Evolutionary conservation across 805 yeast genomes (phyloP), one percentile per base, ranked within the genome.

Genomic region (Pichia exigua): DNA sequence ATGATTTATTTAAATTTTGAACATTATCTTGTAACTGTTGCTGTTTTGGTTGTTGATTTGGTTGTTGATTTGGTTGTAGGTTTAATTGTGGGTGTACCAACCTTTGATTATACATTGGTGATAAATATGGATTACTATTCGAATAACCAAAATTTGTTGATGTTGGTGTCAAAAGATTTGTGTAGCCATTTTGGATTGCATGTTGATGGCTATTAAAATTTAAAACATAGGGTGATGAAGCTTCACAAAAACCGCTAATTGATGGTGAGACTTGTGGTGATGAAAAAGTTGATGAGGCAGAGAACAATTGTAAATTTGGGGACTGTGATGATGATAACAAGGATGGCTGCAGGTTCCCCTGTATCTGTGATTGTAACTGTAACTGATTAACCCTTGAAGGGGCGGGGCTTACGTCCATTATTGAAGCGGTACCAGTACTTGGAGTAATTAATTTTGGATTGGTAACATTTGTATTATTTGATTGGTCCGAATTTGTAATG

Each of bases 401-500:
- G 4, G 32, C 38, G 2, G 44, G 45, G 28, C 40, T 44, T 15
- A 38, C 55, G 7, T 46, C 49, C 28, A 44, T 20, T 18, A 41
- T 21, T 39, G 53, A 35, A 21, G 40, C 43, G 20, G 11, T 39
- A 12, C 44, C 48, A 12, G 53, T 30, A 15, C n/a, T 42, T 32
- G 53, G 53, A 22, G 53, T 49, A 9, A 45, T 40, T 20, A 48
- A 35, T n/a, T 35, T 35, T 17, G 39, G 12, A 35, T n/a, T 35
- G 17, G 9, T 17, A n/a, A 17, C n/a, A 35, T 35, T 26, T 32
- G 26, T n/a, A 18, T 26, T 39, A 21, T n/a, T 39, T 11, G 17
- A 2, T 7, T 35, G 39, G 24, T 42, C 42, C 17, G 59, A 54
- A 45, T 59, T 57, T 26, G 61, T 59, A 35, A 66, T 61, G 26